Evolutionary conservation across 73 alveolate species (phyloP).

Genomic region (Stentor coeruleus): DNA sequence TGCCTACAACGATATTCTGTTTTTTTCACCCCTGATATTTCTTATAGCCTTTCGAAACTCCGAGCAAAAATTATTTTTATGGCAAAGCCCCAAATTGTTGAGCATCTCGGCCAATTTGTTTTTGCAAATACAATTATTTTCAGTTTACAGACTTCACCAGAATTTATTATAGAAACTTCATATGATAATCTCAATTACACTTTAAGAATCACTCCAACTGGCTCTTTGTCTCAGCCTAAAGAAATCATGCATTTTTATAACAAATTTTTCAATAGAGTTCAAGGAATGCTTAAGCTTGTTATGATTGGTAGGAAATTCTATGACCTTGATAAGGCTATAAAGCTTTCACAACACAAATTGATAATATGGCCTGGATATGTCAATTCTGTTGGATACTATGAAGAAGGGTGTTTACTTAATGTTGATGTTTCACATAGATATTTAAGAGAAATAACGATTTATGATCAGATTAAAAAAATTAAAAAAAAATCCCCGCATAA

Average conservation of each 20-base stretch:
- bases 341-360: slow-evolving; percentile 11
- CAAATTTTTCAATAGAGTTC: slow-evolving; percentile 50
- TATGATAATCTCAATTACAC: not conserved
- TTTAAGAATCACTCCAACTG: not conserved
- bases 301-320: slow-evolving; percentile 50
- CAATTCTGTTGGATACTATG: slow-evolving; percentile 11
- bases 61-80: not conserved
- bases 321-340: slow-evolving; percentile 33
- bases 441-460: not conserved
- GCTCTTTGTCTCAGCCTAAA: not conserved
- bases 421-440: slow-evolving; percentile 17
- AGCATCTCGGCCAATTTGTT: slow-evolving; percentile 11
- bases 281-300: slow-evolving; percentile 37
- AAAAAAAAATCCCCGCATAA: not conserved
- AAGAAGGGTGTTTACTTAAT: slow-evolving; percentile 21
- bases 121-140: slow-evolving; percentile 22
- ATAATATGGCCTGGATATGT: slow-evolving; percentile 52
- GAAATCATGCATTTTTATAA: slow-evolving; percentile 34
- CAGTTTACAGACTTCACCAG: slow-evolving; percentile 20
- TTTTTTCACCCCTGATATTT: not conserved
- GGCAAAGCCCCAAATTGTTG: not conserved
- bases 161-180: not conserved
- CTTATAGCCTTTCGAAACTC: not conserved
- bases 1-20: not conserved
- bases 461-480: slow-evolving; percentile 7